phyloP scores from a whole-genome alignment of 2,329 filamentous ascomycete genomes.

The Aspergillus sp. region DNA sequence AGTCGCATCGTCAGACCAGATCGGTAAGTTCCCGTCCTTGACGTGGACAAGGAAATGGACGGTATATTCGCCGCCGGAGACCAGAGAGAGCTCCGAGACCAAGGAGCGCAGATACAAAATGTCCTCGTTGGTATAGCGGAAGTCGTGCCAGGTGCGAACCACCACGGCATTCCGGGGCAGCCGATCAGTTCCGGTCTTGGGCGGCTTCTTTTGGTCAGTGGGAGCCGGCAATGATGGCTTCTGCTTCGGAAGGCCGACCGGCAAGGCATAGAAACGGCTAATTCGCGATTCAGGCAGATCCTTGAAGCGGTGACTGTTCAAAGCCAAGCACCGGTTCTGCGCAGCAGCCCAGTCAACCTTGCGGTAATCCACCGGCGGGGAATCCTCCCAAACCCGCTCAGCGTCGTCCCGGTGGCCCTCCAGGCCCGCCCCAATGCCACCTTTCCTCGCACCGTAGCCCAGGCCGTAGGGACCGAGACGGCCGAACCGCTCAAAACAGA shows the following conservation, averaged over 20 bases:
- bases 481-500: slow-evolving; percentile 90
- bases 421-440: slow-evolving; percentile 76
- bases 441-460: slow-evolving; percentile 69
- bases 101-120: slow-evolving; percentile 74
- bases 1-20: slow-evolving; percentile 69
- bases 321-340: slow-evolving; percentile 62
- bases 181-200: slow-evolving; percentile 14
- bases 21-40: slow-evolving; percentile 65
- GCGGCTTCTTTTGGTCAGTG: slow-evolving; percentile 12
- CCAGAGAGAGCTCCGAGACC: slow-evolving; percentile 66
- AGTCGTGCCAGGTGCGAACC: slow-evolving; percentile 71
- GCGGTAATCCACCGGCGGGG: slow-evolving; percentile 65
- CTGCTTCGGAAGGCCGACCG: slow-evolving; percentile 17
- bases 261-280: slow-evolving; percentile 27
- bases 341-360: slow-evolving; percentile 69
- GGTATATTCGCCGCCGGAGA: slow-evolving; percentile 71
- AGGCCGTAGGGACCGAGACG: slow-evolving; percentile 81
- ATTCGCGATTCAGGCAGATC: slow-evolving; percentile 28
- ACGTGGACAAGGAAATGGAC: slow-evolving; percentile 80
- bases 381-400: slow-evolving; percentile 66
- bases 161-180: slow-evolving; percentile 61
- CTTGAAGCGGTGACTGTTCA: slow-evolving; percentile 61
- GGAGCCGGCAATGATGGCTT: slow-evolving; percentile 7
- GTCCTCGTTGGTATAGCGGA: slow-evolving; percentile 66
- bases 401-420: slow-evolving; percentile 73